phyloP scores from a whole-genome alignment of 2,329 filamentous ascomycete genomes.

The Sporothrix dimorphospora region DNA sequence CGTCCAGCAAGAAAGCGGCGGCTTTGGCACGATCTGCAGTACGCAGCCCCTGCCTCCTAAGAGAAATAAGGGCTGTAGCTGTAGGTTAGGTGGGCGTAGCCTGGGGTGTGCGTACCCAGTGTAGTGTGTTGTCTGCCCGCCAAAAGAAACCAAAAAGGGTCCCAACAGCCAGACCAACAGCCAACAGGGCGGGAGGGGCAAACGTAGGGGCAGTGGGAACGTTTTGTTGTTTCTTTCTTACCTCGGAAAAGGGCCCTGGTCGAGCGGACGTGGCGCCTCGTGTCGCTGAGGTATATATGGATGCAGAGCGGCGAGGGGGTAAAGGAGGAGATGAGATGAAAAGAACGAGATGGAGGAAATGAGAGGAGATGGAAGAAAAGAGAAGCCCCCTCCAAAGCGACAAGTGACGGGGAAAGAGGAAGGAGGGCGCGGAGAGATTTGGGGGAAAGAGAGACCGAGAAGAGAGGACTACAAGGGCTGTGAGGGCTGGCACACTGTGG shows the following conservation, averaged over 20 bases:
- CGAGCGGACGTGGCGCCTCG: not conserved
- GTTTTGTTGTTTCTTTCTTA: not conserved
- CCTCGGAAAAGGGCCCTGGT: not conserved
- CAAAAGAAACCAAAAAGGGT: not conserved
- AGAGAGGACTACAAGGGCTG: too few species aligned
- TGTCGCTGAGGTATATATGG: not conserved
- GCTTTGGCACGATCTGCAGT: conserved; percentile 24
- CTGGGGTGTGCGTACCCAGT: conserved; percentile 7
- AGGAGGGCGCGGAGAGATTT: not conserved
- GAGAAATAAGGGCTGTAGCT: too few species aligned
- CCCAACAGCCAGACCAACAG: not conserved
- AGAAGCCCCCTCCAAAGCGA: not conserved
- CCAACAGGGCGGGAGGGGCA: conserved; percentile 2
- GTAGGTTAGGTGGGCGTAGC: not conserved
- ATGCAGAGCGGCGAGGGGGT: not conserved
- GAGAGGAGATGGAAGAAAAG: not conserved
- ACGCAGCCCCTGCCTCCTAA: conserved; percentile 5
- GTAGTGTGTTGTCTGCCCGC: not conserved
- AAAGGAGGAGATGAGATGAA: not conserved
- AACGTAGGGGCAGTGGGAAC: not conserved
- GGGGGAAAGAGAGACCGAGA: not conserved
- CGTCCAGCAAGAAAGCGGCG: not conserved
- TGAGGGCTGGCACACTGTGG: not conserved
- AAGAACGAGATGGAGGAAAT: not conserved
- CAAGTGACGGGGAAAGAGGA: not conserved